Conservation (phyloP, 2,329 filamentous ascomycete species). For the Sporothrix brasiliensis region DNA sequence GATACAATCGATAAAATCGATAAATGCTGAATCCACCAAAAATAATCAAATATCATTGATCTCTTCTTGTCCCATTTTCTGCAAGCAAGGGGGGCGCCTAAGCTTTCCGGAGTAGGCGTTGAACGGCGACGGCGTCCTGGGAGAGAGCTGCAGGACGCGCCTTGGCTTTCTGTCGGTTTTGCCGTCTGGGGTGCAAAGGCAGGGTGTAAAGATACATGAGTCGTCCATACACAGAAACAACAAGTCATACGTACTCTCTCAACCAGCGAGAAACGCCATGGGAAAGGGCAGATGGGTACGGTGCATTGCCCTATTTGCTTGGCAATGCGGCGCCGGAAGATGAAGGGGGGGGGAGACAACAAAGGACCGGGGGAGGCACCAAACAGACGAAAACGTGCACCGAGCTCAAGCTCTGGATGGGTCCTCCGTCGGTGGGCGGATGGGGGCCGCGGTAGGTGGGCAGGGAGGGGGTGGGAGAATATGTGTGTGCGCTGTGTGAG, state of each 20-base stretch:
- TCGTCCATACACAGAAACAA: background rate
- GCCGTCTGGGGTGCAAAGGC: background rate
- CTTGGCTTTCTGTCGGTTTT: background rate
- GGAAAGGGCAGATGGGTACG: background rate
- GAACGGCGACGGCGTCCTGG: slow-evolving; percentile 1
- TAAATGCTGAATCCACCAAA: too few species aligned
- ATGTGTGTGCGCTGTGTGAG: background rate
- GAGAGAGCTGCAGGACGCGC: slow-evolving; percentile 20
- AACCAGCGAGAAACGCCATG: background rate
- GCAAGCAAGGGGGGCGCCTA: slow-evolving; percentile 1
- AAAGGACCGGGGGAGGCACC: too few species aligned
- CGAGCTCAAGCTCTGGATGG: slow-evolving; percentile 21
- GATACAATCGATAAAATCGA: slow-evolving; percentile 1
- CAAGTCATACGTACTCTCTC: background rate
- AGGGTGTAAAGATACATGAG: background rate
- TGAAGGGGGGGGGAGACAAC: too few species aligned
- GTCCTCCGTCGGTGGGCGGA: slow-evolving; percentile 26
- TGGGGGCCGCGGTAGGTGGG: slow-evolving; percentile 3
- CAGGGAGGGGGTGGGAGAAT: background rate
- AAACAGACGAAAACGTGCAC: slow-evolving; percentile 19
- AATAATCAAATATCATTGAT: background rate
- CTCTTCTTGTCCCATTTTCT: background rate
- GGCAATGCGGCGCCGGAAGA: background rate
- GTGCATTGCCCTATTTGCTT: background rate
- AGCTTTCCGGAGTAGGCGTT: background rate